Percentiles rank a stretch among this genome's conserved stretches.
Conservation (phyloP, 768 basidiomycete species). For the Piloderma croceum region DNA sequence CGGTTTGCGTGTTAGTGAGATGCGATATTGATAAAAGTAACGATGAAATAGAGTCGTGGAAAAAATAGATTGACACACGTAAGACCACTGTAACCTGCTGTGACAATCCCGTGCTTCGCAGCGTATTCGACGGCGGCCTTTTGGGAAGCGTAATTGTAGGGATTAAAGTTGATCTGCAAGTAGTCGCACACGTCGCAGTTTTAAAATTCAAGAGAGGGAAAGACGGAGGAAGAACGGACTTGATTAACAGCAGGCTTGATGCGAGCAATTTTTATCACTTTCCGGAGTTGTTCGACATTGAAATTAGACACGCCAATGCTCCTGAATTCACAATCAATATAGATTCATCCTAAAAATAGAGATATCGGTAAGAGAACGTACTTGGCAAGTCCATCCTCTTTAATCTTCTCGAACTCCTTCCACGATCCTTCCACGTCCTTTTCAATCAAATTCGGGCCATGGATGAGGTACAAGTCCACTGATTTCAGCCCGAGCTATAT, state of each 20-base stretch:
- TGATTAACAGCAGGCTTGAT: constrained; percentile 70
- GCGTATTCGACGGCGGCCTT: constrained; percentile 51
- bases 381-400: constrained; percentile 35
- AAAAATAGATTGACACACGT: constrained; percentile 39
- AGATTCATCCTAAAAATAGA: neutral
- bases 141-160: constrained; percentile 61
- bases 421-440: constrained; percentile 38
- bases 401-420: constrained; percentile 52
- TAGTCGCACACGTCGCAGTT: neutral
- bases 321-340: constrained; percentile 27
- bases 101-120: constrained; percentile 51
- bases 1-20: constrained; percentile 9
- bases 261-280: constrained; percentile 42
- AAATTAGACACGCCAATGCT: constrained; percentile 76
- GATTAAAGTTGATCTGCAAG: constrained; percentile 58
- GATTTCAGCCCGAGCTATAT: constrained; percentile 52
- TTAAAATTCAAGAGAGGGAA: neutral
- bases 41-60: constrained; percentile 11
- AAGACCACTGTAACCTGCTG: constrained; percentile 62
- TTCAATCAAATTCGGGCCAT: constrained; percentile 34
- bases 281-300: constrained; percentile 43
- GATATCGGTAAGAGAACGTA: neutral
- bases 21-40: neutral
- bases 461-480: constrained; percentile 70
- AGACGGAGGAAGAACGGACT: constrained; percentile 26